Conservation (phyloP, 139 green algal genomes). For the Chlamydomonas eustigma region DNA sequence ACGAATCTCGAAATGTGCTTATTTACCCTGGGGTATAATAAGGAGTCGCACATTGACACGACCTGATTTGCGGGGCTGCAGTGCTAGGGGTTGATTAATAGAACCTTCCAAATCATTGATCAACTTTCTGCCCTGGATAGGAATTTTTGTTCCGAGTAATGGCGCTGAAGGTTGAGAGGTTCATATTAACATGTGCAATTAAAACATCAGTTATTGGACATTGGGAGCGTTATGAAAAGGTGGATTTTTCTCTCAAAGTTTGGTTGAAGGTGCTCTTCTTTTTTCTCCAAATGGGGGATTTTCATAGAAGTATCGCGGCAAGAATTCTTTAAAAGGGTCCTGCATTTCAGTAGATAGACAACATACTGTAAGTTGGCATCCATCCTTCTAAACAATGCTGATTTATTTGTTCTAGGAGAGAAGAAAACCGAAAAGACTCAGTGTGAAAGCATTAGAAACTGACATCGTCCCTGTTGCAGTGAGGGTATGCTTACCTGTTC, state of each 20-base stretch:
- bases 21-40: too few relatives aligned
- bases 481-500: conserved; percentile 15
- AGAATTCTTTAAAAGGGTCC: conserved; percentile 77
- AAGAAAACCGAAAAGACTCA: neutral
- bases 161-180: too few relatives aligned
- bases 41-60: too few relatives aligned
- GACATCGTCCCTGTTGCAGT: neutral
- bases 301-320: conserved; percentile 70
- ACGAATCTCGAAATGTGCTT: too few relatives aligned
- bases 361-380: neutral
- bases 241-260: conserved; percentile 42
- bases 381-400: neutral
- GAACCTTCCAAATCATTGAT: too few relatives aligned
- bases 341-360: neutral
- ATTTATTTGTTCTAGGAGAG: neutral
- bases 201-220: neutral
- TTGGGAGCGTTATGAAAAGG: conserved; percentile 62
- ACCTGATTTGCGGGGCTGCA: too few relatives aligned
- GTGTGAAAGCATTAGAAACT: neutral
- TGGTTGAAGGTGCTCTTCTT: conserved; percentile 77
- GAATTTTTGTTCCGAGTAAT: too few relatives aligned
- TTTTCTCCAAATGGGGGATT: conserved; percentile 33
- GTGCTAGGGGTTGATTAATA: too few relatives aligned
- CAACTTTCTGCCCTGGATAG: too few relatives aligned
- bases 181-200: too few relatives aligned